Evolutionary conservation across 2,329 filamentous ascomycete genomes (phyloP).

Genomic region (Aspergillus quadricinctus): DNA sequence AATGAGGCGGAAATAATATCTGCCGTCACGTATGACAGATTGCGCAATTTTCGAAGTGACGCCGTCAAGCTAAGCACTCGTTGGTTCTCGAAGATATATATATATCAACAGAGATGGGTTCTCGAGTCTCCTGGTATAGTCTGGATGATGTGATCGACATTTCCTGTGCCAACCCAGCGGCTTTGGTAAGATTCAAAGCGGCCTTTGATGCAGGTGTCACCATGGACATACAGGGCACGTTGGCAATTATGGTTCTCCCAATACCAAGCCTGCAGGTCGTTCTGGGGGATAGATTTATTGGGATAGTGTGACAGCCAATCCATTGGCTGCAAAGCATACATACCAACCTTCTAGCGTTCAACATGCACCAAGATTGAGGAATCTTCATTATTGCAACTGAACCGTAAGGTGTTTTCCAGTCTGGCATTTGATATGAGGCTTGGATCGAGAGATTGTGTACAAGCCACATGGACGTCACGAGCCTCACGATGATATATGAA

Average conservation of each 20-base stretch:
- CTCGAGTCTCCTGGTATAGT: neutral
- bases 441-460: neutral
- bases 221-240: no score
- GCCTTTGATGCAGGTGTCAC: neutral
- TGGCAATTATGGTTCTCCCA: neutral
- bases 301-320: neutral
- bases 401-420: no score
- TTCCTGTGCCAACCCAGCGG: neutral
- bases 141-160: neutral
- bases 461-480: neutral
- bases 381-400: neutral
- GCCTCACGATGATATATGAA: no score
- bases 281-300: conserved; percentile 1
- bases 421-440: no score
- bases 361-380: conserved; percentile 5
- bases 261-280: neutral
- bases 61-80: neutral
- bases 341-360: neutral
- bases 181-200: neutral
- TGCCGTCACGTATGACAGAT: neutral
- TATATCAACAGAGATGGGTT: neutral
- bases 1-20: neutral
- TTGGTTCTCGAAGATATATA: neutral
- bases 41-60: neutral
- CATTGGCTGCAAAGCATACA: neutral